Evolutionary conservation across 148 eudicot species (phyloP).

Genomic region (Pouteria glomerata): DNA sequence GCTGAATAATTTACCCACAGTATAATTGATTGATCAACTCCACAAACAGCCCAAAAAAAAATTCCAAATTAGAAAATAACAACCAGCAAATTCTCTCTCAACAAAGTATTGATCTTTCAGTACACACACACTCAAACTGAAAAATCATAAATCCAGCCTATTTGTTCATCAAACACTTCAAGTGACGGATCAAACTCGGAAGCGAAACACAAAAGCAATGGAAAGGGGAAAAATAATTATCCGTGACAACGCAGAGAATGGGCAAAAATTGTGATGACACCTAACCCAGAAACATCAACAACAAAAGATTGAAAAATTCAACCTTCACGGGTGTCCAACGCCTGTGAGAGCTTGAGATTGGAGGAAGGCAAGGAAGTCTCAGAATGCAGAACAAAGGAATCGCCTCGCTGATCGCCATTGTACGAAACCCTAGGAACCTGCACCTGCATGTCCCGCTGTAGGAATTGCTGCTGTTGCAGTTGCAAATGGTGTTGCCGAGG

Average conservation of each 20-base stretch:
- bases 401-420: slow-evolving; percentile 33
- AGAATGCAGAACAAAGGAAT: slow-evolving; percentile 23
- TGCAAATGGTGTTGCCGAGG: slow-evolving; percentile 39
- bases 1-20: no score
- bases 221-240: not conserved
- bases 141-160: no score
- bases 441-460: slow-evolving; percentile 22
- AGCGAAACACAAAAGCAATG: no score
- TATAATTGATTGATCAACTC: no score
- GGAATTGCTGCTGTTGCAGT: slow-evolving; percentile 28
- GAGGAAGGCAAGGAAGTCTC: slow-evolving; percentile 32
- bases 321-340: slow-evolving; percentile 43
- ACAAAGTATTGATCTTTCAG: no score
- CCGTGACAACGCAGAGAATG: not conserved
- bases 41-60: no score
- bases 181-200: no score
- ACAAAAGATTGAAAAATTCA: not conserved
- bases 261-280: not conserved
- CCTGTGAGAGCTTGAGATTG: slow-evolving; percentile 32
- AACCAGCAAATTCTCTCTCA: no score
- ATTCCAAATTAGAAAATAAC: no score
- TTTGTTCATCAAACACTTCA: no score
- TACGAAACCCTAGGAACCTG: slow-evolving; percentile 49
- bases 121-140: no score
- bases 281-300: not conserved